Percentiles rank a stretch among this genome's conserved stretches.
Evolutionary conservation across 2,329 filamentous ascomycete species (phyloP).

Genomic region (Sporothrix pseudoabietina): DNA sequence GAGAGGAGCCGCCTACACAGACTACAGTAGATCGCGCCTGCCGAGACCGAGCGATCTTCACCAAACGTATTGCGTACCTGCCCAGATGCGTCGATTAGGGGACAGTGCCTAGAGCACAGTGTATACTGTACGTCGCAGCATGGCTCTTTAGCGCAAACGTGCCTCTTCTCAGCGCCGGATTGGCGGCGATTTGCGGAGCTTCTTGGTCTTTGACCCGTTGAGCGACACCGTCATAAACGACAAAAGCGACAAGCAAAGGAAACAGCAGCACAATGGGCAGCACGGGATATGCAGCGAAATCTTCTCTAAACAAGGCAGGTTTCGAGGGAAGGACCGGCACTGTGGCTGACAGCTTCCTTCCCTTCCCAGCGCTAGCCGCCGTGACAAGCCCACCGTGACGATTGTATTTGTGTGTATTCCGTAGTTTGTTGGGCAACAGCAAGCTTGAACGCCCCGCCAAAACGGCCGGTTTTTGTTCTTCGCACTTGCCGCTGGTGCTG

Average conservation of each 20-base stretch:
- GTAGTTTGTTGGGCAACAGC: conserved; percentile 3
- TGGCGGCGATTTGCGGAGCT: conserved; percentile 19
- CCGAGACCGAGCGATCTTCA: conserved; percentile 6
- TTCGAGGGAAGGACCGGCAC: background rate
- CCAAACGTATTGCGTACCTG: background rate
- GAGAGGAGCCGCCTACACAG: background rate
- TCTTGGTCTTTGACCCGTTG: background rate
- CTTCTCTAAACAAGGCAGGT: background rate
- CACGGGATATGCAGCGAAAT: background rate
- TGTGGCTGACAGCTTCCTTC: conserved; percentile 27
- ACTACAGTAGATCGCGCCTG: conserved; percentile 13
- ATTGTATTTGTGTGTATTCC: background rate
- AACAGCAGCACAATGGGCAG: background rate
- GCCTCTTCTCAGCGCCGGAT: conserved; percentile 25
- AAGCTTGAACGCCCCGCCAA: conserved; percentile 8
- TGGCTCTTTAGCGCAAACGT: conserved; percentile 21
- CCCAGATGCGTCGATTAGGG: conserved; percentile 1
- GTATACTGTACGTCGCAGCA: background rate
- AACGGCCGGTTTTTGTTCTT: background rate
- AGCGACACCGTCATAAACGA: background rate
- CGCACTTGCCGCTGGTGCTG: conserved; percentile 6
- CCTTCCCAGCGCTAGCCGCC: background rate
- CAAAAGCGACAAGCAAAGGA: too few species aligned
- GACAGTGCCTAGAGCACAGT: conserved; percentile 5
- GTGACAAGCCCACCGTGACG: conserved; percentile 1